Evolutionary conservation across 305 asterid genomes (phyloP).

Genomic region (Ruellia speciosa): DNA sequence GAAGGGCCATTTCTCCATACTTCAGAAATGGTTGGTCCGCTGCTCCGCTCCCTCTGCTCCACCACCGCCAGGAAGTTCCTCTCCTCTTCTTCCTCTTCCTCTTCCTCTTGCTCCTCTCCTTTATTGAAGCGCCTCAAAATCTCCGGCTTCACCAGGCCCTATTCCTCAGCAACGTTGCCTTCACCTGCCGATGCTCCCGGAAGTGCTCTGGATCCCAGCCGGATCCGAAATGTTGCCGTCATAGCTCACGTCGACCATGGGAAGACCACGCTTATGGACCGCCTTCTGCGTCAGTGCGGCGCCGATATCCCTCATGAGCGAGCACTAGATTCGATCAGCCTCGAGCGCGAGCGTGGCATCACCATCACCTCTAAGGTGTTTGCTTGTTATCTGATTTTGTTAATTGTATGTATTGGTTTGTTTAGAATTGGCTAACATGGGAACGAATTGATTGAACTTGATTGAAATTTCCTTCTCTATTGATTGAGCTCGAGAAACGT

Average conservation of each 20-base stretch:
- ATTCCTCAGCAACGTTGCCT: slow-evolving; percentile 40
- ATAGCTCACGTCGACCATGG: slow-evolving; percentile 99
- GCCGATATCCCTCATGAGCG: slow-evolving; percentile 96
- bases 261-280: slow-evolving; percentile 95
- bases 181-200: slow-evolving; percentile 28
- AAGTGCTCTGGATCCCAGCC: slow-evolving; percentile 49
- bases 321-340: slow-evolving; percentile 82
- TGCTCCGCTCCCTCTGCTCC: slow-evolving; percentile 67
- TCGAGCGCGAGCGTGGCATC: slow-evolving; percentile 96
- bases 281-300: slow-evolving; percentile 96
- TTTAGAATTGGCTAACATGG: not conserved
- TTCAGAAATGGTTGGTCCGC: slow-evolving; percentile 59
- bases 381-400: not conserved
- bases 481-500: not conserved
- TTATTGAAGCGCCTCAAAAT: slow-evolving; percentile 24
- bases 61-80: slow-evolving; percentile 37
- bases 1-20: slow-evolving; percentile 27
- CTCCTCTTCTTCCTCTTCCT: slow-evolving; percentile 22
- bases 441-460: not conserved
- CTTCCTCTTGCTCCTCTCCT: slow-evolving; percentile 29
- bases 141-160: slow-evolving; percentile 32
- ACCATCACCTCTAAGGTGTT: slow-evolving; percentile 89
- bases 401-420: not conserved
- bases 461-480: too few species aligned
- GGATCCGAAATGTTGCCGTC: slow-evolving; percentile 84